phyloP scores from a whole-genome alignment of 441 rosid species.

The Aleurites moluccanus region DNA sequence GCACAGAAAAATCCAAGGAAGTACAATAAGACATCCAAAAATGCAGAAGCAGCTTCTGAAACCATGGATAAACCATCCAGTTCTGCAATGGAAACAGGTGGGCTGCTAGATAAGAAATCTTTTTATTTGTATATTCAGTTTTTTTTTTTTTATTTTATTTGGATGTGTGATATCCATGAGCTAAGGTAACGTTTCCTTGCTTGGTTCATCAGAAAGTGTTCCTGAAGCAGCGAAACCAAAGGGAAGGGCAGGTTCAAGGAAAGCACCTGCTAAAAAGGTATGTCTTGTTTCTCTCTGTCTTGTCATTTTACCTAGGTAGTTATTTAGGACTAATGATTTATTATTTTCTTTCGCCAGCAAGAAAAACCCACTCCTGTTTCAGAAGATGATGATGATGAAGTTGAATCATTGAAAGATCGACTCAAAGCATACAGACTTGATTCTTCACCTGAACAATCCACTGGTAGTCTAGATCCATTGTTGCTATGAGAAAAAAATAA shows the following conservation, averaged over 20 bases:
- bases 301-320: background rate
- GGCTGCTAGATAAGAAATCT: constrained; percentile 9
- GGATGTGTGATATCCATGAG: background rate
- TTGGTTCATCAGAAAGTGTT: constrained; percentile 45
- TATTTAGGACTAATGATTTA: constrained; percentile 3
- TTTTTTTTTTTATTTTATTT: too few species aligned
- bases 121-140: background rate
- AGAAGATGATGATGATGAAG: constrained; percentile 51
- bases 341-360: constrained; percentile 20
- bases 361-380: constrained; percentile 8
- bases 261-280: constrained; percentile 69
- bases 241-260: constrained; percentile 58
- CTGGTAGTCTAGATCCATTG: constrained; percentile 40
- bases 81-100: constrained; percentile 65
- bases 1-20: constrained; percentile 54
- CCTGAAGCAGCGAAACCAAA: constrained; percentile 54
- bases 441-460: constrained; percentile 58
- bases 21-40: constrained; percentile 44
- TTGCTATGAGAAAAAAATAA: too few species aligned
- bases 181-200: background rate
- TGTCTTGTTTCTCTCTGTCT: constrained; percentile 4
- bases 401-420: constrained; percentile 45
- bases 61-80: constrained; percentile 25
- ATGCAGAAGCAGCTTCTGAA: constrained; percentile 35
- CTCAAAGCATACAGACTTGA: constrained; percentile 67